phyloP scores from a whole-genome alignment of 2,329 filamentous ascomycete genomes.

The Acrocalymma vagum region DNA sequence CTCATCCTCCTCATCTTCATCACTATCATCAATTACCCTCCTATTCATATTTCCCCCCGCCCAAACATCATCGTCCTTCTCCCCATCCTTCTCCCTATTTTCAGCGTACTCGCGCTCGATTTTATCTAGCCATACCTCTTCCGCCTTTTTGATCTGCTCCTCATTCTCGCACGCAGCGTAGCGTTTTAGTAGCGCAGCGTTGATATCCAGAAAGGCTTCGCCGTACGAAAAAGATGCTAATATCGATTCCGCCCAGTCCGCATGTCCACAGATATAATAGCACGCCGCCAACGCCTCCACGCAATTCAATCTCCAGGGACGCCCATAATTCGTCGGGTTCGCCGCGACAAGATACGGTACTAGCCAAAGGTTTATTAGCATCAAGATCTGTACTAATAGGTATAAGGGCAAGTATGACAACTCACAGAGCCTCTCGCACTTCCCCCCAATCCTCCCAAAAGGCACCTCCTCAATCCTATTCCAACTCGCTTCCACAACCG shows the following conservation, averaged over 20 bases:
- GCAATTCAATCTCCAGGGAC: slow-evolving; percentile 94
- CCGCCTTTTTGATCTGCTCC: slow-evolving; percentile 81
- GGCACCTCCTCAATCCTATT: slow-evolving; percentile 90
- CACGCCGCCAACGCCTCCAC: slow-evolving; percentile 93
- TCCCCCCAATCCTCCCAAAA: slow-evolving; percentile 89
- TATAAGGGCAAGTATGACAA: too few species aligned
- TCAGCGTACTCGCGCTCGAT: slow-evolving; percentile 90
- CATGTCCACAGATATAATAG: slow-evolving; percentile 90
- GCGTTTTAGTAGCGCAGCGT: slow-evolving; percentile 78
- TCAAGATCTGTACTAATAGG: slow-evolving; percentile 36
- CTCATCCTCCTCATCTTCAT: slow-evolving; percentile 33
- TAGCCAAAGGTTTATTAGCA: too few species aligned
- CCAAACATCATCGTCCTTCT: slow-evolving; percentile 77
- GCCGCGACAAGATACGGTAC: slow-evolving; percentile 95
- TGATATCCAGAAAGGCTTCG: slow-evolving; percentile 88
- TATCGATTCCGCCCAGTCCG: slow-evolving; percentile 88
- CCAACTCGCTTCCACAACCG: slow-evolving; percentile 98
- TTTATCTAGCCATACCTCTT: slow-evolving; percentile 88
- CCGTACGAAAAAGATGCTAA: slow-evolving; percentile 90
- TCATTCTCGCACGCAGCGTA: slow-evolving; percentile 88
- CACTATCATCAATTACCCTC: slow-evolving; percentile 54
- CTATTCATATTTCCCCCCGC: slow-evolving; percentile 89
- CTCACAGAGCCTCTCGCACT: slow-evolving; percentile 90
- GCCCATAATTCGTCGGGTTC: slow-evolving; percentile 96
- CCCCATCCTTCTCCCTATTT: slow-evolving; percentile 71